Conservation (phyloP, 2,329 filamentous ascomycete species). For the Botrytis deweyae region DNA sequence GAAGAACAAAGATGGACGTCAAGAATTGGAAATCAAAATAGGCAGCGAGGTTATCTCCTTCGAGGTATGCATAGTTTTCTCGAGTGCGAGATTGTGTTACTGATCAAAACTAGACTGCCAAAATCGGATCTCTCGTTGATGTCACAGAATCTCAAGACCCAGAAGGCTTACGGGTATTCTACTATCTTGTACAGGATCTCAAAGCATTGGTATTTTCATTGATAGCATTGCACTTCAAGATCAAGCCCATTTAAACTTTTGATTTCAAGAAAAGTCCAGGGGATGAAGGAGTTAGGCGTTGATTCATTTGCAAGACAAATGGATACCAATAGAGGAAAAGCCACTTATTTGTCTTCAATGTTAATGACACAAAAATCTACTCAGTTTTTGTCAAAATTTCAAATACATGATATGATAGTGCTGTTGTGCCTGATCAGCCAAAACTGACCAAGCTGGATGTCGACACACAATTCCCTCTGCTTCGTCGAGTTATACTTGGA, state of each 20-base stretch:
- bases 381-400: background rate
- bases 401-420: background rate
- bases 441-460: background rate
- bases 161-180: conserved; percentile 94
- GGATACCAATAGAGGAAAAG: conserved; percentile 36
- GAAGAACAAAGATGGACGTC: conserved; percentile 98
- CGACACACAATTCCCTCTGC: background rate
- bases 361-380: conserved; percentile 7
- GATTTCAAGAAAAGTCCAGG: background rate
- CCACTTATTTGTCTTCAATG: conserved; percentile 4
- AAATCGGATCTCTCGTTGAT: conserved; percentile 95
- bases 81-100: background rate
- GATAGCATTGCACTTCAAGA: conserved; percentile 97
- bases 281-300: conserved; percentile 36
- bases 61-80: conserved; percentile 58
- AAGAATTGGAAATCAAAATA: conserved; percentile 91
- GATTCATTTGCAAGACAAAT: conserved; percentile 25
- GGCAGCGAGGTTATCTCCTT: conserved; percentile 97
- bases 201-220: conserved; percentile 96
- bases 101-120: conserved; percentile 69
- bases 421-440: background rate
- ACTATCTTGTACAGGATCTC: conserved; percentile 96
- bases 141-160: conserved; percentile 95
- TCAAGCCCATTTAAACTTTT: conserved; percentile 65
- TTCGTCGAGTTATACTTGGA: background rate